Conservation (phyloP, 768 basidiomycete genomes). For the Boletus subcaerulescens region DNA sequence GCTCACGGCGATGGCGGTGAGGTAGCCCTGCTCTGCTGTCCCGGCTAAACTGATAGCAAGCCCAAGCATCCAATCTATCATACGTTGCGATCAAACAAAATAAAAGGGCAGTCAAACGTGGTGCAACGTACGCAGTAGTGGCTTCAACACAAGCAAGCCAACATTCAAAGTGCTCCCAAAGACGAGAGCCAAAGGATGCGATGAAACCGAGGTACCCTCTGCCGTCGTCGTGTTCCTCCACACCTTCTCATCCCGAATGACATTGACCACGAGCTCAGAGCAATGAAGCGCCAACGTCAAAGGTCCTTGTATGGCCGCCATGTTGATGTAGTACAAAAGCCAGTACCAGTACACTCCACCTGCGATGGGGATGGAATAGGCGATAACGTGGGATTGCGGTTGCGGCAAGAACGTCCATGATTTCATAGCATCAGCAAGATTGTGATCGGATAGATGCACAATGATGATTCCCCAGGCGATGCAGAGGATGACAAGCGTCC, state of each 20-base stretch:
- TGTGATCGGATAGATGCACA: constrained; percentile 4
- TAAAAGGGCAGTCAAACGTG: neutral
- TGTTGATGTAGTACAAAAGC: constrained; percentile 24
- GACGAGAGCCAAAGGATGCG: constrained; percentile 22
- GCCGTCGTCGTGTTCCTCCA: constrained; percentile 24
- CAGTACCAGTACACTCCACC: constrained; percentile 21
- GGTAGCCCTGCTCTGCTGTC: constrained; percentile 5
- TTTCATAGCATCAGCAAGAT: neutral
- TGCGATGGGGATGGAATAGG: constrained; percentile 22
- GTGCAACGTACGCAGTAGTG: constrained; percentile 26
- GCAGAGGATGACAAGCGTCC: constrained; percentile 21
- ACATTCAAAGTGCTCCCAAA: constrained; percentile 19
- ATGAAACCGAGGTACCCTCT: constrained; percentile 15
- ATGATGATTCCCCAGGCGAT: constrained; percentile 21
- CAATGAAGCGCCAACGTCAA: constrained; percentile 30
- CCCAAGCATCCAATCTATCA: constrained; percentile 33
- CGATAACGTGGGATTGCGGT: constrained; percentile 14
- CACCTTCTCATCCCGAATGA: constrained; percentile 26
- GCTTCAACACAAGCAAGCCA: constrained; percentile 19
- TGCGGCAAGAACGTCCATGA: constrained; percentile 30
- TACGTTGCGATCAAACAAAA: neutral
- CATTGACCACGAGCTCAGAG: constrained; percentile 27
- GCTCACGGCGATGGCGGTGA: constrained; percentile 17
- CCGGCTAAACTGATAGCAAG: constrained; percentile 22
- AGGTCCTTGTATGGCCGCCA: constrained; percentile 27